A percentile compares a stretch with the other conserved stretches of the same genome.
These are phyloP conservation scores for Plasmodium coatneyi DNA, from an alignment of 169 alveolate genomes.

Conservation along the genomic window DNA sequence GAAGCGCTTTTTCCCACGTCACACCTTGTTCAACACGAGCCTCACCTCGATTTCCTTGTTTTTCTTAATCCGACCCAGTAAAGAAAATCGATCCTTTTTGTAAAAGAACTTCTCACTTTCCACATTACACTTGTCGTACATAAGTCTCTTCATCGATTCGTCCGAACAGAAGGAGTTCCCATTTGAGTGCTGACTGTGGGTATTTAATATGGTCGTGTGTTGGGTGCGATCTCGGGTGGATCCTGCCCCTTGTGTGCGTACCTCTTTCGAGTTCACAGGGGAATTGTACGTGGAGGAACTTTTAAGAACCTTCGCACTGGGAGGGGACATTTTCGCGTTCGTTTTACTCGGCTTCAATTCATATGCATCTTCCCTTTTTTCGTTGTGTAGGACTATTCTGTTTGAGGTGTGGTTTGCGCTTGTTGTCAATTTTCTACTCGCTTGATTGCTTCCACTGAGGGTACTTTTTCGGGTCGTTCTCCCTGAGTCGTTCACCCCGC, in stretches of 20 bases:
- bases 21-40: slow-evolving; percentile 45
- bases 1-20: background rate
- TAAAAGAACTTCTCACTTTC: slow-evolving; percentile 17
- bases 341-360: background rate
- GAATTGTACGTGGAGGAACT: slow-evolving; percentile 4
- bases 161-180: slow-evolving; percentile 15
- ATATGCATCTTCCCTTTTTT: slow-evolving; percentile 62
- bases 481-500: background rate
- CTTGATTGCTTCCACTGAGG: background rate
- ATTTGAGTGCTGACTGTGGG: slow-evolving; percentile 9
- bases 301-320: background rate
- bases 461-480: background rate
- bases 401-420: background rate
- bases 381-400: slow-evolving; percentile 8
- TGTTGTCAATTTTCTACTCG: background rate
- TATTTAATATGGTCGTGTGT: background rate
- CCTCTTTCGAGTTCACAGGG: slow-evolving; percentile 2
- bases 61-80: slow-evolving; percentile 44
- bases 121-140: background rate
- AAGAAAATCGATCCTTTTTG: slow-evolving; percentile 43
- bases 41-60: slow-evolving; percentile 52
- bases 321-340: background rate
- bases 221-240: background rate
- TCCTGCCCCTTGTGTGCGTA: background rate
- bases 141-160: slow-evolving; percentile 19